Evolutionary conservation across 169 alveolate species (phyloP).

Genomic region (Babesia caballi): DNA sequence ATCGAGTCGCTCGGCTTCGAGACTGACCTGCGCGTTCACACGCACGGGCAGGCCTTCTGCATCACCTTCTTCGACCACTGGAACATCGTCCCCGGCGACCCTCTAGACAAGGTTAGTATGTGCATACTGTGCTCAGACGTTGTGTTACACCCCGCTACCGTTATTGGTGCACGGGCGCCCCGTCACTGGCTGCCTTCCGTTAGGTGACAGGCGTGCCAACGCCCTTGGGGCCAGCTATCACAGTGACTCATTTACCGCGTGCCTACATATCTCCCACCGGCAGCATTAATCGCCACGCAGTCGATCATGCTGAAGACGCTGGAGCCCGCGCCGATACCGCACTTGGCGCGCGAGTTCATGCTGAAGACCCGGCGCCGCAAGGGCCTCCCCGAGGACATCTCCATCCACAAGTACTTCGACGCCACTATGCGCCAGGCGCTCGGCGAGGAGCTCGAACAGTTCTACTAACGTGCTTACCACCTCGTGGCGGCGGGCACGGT

Average conservation of each 20-base stretch:
- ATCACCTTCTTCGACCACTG: conserved; percentile 95
- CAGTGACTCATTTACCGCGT: not conserved
- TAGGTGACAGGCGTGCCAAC: not conserved
- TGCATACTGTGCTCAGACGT: too few species aligned
- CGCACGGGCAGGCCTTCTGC: conserved; percentile 97
- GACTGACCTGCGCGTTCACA: conserved; percentile 95
- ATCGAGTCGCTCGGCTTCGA: conserved; percentile 99
- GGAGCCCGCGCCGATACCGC: conserved; percentile 97
- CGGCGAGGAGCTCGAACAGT: conserved; percentile 64
- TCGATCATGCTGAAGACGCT: conserved; percentile 89
- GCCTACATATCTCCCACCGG: not conserved
- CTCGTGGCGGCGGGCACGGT: too few species aligned
- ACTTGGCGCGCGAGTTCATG: conserved; percentile 96
- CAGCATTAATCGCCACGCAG: not conserved
- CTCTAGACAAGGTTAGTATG: conserved; percentile 92
- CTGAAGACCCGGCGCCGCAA: conserved; percentile 98
- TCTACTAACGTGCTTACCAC: too few species aligned
- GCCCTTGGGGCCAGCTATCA: not conserved
- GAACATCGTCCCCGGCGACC: conserved; percentile 98
- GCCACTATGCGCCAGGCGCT: conserved; percentile 77
- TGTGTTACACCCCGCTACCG: too few species aligned
- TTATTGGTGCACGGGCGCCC: too few species aligned
- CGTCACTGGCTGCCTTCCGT: too few species aligned
- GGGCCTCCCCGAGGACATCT: conserved; percentile 84
- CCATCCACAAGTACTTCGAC: conserved; percentile 86